Evolutionary conservation across 768 basidiomycete genomes (phyloP).

Genomic region (Leucosporidium creatinivorum): DNA sequence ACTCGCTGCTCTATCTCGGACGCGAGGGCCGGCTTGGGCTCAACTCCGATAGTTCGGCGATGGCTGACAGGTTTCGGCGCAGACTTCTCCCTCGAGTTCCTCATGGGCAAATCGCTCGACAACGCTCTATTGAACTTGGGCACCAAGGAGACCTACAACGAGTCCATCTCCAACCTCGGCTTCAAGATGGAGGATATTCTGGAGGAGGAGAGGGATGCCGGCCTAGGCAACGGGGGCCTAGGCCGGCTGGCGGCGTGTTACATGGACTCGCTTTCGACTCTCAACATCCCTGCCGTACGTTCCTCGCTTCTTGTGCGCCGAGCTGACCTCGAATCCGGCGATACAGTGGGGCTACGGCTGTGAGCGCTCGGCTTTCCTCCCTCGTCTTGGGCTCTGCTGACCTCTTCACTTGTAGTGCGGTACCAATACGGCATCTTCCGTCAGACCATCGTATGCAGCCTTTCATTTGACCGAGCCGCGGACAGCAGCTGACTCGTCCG

Average conservation of each 20-base stretch:
- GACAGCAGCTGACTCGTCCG: too few species aligned
- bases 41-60: not conserved
- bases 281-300: constrained; percentile 9
- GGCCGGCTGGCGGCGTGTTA: constrained; percentile 97
- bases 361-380: too few species aligned
- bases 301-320: constrained; percentile 53
- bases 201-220: constrained; percentile 86
- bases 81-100: constrained; percentile 6
- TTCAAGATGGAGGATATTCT: constrained; percentile 53
- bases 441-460: constrained; percentile 42
- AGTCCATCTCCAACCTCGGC: constrained; percentile 67
- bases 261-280: constrained; percentile 69
- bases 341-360: constrained; percentile 1
- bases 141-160: constrained; percentile 64
- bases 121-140: constrained; percentile 81
- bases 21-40: too few species aligned
- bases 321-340: not conserved
- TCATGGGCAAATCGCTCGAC: constrained; percentile 42
- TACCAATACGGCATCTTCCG: constrained; percentile 83
- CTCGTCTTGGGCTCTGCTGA: too few species aligned
- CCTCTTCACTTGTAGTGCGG: constrained; percentile 39
- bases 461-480: too few species aligned
- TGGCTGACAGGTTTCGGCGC: not conserved
- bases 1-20: constrained; percentile 89
- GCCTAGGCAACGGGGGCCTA: constrained; percentile 87